These are phyloP conservation scores for Neurospora sp. DNA, from an alignment of 495 filamentous ascomycete species.

Conservation along the genomic window DNA sequence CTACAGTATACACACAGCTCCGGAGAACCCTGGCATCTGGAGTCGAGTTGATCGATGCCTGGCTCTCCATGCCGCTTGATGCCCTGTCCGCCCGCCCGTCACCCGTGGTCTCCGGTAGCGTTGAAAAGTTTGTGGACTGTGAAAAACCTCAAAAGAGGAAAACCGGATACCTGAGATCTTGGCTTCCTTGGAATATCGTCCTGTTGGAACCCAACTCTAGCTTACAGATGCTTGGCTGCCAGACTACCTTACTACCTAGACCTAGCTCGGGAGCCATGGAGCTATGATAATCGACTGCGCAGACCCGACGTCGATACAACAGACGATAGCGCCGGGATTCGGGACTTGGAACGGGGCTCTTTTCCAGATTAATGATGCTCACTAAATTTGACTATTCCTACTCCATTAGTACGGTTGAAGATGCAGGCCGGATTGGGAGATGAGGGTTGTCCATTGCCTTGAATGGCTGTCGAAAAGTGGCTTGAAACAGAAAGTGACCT, in stretches of 20 bases:
- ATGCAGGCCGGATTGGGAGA: not conserved
- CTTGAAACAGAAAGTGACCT: not conserved
- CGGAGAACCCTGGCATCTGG: not conserved
- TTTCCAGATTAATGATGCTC: not conserved
- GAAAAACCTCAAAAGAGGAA: not conserved
- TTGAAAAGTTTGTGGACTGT: not conserved
- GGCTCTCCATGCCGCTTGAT: not conserved
- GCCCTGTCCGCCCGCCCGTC: not conserved
- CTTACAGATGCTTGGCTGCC: not conserved
- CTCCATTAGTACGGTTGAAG: not conserved
- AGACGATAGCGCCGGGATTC: not conserved
- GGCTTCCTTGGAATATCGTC: not conserved
- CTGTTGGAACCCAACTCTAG: not conserved
- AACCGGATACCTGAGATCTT: not conserved
- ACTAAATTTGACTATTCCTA: not conserved
- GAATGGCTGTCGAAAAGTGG: not conserved
- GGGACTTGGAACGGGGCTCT: not conserved
- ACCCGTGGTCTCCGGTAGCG: not conserved
- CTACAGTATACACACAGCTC: not conserved
- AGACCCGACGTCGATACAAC: not conserved
- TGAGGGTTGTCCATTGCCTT: not conserved
- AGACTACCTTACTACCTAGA: not conserved
- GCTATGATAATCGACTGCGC: not conserved
- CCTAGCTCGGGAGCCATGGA: not conserved
- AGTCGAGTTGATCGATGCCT: not conserved